A percentile compares a stretch with the other conserved stretches of the same genome.
Evolutionary conservation across 345 rosid species (phyloP).

Genomic region (Citrus inodora): DNA sequence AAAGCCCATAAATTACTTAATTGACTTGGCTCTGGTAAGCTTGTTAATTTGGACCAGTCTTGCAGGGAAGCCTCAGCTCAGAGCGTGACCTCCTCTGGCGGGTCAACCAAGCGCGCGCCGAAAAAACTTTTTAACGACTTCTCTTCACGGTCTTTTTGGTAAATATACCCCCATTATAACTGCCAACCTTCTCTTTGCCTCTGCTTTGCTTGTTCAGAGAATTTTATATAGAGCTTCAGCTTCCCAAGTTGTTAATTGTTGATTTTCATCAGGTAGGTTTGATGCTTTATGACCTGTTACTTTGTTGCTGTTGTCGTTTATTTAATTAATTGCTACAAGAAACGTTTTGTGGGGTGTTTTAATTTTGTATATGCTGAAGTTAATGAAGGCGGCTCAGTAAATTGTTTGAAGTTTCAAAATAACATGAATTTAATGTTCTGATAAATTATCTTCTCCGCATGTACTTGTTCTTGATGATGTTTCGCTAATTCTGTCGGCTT

Average conservation of each 20-base stretch:
- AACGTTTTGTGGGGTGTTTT: background rate
- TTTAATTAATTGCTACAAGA: background rate
- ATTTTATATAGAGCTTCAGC: no score
- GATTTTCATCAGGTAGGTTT: background rate
- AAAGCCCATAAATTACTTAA: background rate
- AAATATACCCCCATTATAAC: background rate
- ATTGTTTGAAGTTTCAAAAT: background rate
- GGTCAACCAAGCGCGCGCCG: constrained; percentile 6
- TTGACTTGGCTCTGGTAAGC: background rate
- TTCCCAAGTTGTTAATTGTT: no score
- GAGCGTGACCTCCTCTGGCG: constrained; percentile 17
- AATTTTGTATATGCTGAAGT: background rate
- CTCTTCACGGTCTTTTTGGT: background rate
- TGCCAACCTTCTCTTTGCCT: background rate
- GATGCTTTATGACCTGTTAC: background rate
- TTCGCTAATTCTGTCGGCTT: no score
- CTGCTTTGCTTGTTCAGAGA: background rate
- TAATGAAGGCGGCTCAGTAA: background rate
- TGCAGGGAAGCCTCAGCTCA: background rate
- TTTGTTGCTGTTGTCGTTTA: background rate
- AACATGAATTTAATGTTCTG: constrained; percentile 1
- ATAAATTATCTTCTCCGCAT: background rate
- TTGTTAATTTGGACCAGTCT: constrained; percentile 14
- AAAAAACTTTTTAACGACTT: constrained; percentile 7
- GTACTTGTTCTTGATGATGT: background rate